These are phyloP conservation scores for Emmonsia crescens DNA, from an alignment of 2,329 filamentous ascomycete species.

Conservation along the genomic window DNA sequence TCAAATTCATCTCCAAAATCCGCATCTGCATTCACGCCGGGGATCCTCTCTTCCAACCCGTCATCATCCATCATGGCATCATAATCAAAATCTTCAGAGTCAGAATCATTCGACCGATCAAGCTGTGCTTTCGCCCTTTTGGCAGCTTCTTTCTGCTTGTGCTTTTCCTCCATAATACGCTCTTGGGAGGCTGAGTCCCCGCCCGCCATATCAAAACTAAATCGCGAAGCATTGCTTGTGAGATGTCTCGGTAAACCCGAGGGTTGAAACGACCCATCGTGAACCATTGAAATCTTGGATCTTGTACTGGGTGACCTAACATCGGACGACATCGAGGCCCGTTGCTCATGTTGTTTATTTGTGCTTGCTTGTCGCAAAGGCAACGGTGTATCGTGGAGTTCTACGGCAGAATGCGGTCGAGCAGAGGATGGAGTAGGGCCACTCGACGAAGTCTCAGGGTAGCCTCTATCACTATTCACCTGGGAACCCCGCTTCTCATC, in stretches of 20 bases:
- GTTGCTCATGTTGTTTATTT: slow-evolving; percentile 4
- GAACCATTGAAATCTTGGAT: slow-evolving; percentile 5
- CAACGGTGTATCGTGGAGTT: slow-evolving; percentile 35
- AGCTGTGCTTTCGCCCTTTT: slow-evolving; percentile 23
- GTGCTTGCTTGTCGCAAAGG: slow-evolving; percentile 26
- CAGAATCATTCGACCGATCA: slow-evolving; percentile 29
- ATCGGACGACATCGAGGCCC: not conserved
- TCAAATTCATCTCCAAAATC: slow-evolving; percentile 31
- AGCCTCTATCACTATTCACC: slow-evolving; percentile 20
- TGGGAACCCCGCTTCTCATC: slow-evolving; percentile 35
- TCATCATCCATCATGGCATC: slow-evolving; percentile 35
- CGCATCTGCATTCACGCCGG: slow-evolving; percentile 38
- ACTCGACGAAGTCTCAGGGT: slow-evolving; percentile 33
- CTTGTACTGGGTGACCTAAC: slow-evolving; percentile 7
- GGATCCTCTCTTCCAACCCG: slow-evolving; percentile 37
- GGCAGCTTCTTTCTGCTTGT: slow-evolving; percentile 43
- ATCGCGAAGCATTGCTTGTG: slow-evolving; percentile 50
- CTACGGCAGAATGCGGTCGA: slow-evolving; percentile 22
- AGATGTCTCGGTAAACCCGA: slow-evolving; percentile 36
- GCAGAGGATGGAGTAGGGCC: slow-evolving; percentile 25
- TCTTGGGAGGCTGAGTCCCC: slow-evolving; percentile 50
- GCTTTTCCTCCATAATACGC: slow-evolving; percentile 52
- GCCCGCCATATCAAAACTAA: slow-evolving; percentile 54
- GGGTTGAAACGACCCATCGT: slow-evolving; percentile 16
- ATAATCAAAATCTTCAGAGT: slow-evolving; percentile 34